Evolutionary conservation across 106 monocot species (phyloP), one percentile per base, ranked within the genome.

Genomic region (Dendrobium chrysotoxum): DNA sequence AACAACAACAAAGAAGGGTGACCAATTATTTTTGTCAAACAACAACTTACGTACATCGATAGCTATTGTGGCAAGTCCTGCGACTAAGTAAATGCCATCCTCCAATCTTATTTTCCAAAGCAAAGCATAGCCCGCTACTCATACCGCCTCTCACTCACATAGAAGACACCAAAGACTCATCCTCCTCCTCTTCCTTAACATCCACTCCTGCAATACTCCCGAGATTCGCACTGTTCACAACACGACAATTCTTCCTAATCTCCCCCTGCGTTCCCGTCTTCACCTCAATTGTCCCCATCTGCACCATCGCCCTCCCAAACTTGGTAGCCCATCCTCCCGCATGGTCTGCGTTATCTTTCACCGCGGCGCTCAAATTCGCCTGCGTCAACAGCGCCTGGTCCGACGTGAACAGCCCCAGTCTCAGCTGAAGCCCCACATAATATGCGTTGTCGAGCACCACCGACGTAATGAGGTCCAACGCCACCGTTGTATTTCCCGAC

Each of bases 281-380:
- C 45, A 93, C 93, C 2, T 76, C 78, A 40, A 86, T 82, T 26
- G 77, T 78, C 31, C 89, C 93, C 93, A 94, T 91, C 83, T 82
- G 90, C 75, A 91, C 83, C 94, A 94, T 94, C 12, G 91, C 83
- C 78, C 2, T 45, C 12, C 21, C 88, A 30, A 94, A 94, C 77
- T 77, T 76, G 1, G 16, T 7, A 45, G 40, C 47, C 82, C 82
- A 82, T 13, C 20, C 47, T 10, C n/a, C 64, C 2, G 77, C 13
- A 17, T 30, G 39, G 35, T 31, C 26, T 0, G 77, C 77, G 47
- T 82, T 82, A 13, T 17, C 67, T 46, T 67, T 21, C 17, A 82
- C 82, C 1, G 31, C 18, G 17, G 64, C 11, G 21, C 44, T 47
- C 28, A 77, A 44, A n/a, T 35, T 12, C 67, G 28, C 16, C 40